Evolutionary conservation across 176 grass and related monocot genomes (phyloP), one percentile per base, ranked within the genome.

Genomic region (Carex littledalei): DNA sequence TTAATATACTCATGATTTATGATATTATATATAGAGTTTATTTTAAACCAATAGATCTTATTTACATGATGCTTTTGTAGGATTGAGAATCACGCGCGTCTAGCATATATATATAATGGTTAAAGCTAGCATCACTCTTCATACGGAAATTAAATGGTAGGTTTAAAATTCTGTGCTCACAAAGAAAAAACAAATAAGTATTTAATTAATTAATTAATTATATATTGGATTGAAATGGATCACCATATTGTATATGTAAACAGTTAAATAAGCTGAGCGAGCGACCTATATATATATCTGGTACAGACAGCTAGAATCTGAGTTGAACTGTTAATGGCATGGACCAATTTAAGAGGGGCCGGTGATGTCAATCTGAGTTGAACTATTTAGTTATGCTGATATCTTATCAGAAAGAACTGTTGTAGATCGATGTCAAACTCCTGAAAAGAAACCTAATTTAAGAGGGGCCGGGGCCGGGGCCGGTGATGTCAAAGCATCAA

Each of bases 381-480:
- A 26, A 16, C 65, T 58, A 17, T 58, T 15, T 37, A 37, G 0
- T 1, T 26, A 26, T 37, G 35, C 29, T 67, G 29, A 67, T 67
- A 32, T 66, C 29, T 67, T 35, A 67, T 26, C 50, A 52, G 70
- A 75, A 1, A 26, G 26, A 26, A 75, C 43, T 26, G 43, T 75
- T 75, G 41, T 75, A 13, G 26, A 13, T 39, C 24, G 24, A 26
- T 26, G 70, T 24, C 70, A 24, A 74, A n/a, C 10, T 52, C 64
- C 70, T 75, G 11, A 26, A 75, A 75, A 75, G 70, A 50, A 75
- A 75, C 9, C 18, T 73, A n/a, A 73, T 73, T 49, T 50, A 50
- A 26, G 8, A 49, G 39, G 70, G 70, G 43, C 70, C 17, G 11
- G 70, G 70, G 43, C 70, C 17, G 11, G 43, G 26, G 26, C 26